Conservation (phyloP, 164 flowering plant genomes). For the Saururus chinensis region DNA sequence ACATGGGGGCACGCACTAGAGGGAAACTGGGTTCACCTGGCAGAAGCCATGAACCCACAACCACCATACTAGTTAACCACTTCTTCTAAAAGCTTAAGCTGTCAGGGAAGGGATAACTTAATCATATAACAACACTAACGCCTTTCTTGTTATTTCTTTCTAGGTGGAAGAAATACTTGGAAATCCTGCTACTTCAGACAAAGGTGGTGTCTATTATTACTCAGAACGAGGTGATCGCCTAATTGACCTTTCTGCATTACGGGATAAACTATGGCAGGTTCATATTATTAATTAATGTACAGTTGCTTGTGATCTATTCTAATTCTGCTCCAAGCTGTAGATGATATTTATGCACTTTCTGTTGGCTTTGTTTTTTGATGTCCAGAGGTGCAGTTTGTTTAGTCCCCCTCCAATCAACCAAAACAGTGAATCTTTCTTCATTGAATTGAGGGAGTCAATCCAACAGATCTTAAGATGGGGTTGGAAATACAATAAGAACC, state of each 20-base stretch:
- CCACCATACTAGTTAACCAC: too few species aligned
- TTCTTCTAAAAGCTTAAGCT: too few species aligned
- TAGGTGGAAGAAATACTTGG: constrained; percentile 77
- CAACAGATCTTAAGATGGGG: constrained; percentile 83
- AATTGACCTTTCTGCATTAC: constrained; percentile 69
- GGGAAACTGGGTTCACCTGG: too few species aligned
- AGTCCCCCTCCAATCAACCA: constrained; percentile 42
- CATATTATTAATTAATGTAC: neutral
- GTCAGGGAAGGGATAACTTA: too few species aligned
- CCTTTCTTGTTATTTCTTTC: neutral
- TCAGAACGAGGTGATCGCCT: constrained; percentile 95
- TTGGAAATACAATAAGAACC: constrained; percentile 89
- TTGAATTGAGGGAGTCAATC: constrained; percentile 59
- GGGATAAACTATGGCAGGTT: constrained; percentile 95
- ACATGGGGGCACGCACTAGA: too few species aligned
- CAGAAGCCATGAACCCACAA: too few species aligned
- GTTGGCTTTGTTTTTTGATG: neutral
- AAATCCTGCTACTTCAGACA: constrained; percentile 50
- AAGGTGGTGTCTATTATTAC: constrained; percentile 74
- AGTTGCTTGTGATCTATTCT: neutral
- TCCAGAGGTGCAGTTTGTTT: constrained; percentile 38
- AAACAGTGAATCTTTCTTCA: constrained; percentile 57
- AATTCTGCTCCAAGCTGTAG: neutral
- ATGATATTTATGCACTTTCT: neutral
- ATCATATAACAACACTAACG: too few species aligned